Evolutionary conservation across 2,329 filamentous ascomycete species (phyloP).

Genomic region (Pyrenochaeta sp.): DNA sequence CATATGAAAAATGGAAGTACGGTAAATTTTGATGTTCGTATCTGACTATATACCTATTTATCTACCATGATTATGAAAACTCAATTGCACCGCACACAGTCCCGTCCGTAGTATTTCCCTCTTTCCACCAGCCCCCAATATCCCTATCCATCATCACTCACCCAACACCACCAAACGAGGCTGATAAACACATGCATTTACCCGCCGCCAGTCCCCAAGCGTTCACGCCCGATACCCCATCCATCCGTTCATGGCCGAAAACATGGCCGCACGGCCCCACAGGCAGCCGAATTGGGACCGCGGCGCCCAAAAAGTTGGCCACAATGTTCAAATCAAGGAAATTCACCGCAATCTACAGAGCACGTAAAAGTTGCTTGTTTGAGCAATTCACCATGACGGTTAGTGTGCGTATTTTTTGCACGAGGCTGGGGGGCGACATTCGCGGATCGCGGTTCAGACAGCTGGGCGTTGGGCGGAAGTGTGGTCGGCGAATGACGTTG

Average conservation of each 20-base stretch:
- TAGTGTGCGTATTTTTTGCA: no score
- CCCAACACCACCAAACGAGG: background rate
- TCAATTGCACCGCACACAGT: no score
- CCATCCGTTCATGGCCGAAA: background rate
- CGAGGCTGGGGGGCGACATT: no score
- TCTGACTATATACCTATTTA: no score
- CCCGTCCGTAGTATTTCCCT: no score
- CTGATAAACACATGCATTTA: background rate
- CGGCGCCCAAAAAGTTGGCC: conserved; percentile 1
- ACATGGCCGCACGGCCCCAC: background rate
- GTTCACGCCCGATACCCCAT: background rate
- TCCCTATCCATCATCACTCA: background rate
- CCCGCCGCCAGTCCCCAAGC: background rate
- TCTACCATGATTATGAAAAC: no score
- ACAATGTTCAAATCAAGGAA: conserved; percentile 1
- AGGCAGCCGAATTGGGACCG: background rate
- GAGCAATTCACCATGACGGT: no score
- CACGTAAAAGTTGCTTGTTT: conserved; percentile 4
- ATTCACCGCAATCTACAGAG: background rate
- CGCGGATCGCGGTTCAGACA: background rate
- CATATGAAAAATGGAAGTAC: no score
- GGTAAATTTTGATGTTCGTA: no score
- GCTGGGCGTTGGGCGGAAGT: background rate
- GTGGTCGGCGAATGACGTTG: background rate
- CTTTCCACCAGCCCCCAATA: no score